Conservation (phyloP, 495 filamentous ascomycete species). For the Penicillium paradoxum region DNA sequence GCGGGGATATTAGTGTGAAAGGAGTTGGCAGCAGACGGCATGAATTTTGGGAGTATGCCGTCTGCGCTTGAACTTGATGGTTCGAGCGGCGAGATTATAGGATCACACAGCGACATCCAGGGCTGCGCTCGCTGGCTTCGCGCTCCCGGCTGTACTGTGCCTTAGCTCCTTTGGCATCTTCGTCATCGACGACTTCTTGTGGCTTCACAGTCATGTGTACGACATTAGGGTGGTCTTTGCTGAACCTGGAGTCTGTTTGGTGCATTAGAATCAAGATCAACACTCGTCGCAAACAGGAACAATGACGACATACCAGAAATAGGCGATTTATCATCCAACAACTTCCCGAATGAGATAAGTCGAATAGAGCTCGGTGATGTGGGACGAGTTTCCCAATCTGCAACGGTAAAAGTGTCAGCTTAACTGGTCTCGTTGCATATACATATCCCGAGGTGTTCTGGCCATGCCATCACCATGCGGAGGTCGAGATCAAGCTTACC, state of each 20-base stretch:
- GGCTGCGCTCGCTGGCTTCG: conserved; percentile 56
- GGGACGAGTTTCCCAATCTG: conserved; percentile 83
- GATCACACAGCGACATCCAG: conserved; percentile 76
- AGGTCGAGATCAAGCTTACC: conserved; percentile 36
- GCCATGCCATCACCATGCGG: neutral
- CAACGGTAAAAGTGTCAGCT: conserved; percentile 1
- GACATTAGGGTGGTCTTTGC: conserved; percentile 65
- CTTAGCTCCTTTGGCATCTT: conserved; percentile 76
- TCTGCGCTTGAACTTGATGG: neutral
- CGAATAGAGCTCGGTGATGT: conserved; percentile 79
- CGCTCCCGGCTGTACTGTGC: conserved; percentile 52
- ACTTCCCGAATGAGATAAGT: conserved; percentile 81
- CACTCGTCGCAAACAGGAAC: neutral
- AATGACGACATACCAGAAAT: conserved; percentile 57
- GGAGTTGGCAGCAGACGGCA: neutral
- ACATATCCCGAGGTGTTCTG: neutral
- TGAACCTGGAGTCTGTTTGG: conserved; percentile 70
- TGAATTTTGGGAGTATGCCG: neutral
- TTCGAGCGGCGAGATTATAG: conserved; percentile 46
- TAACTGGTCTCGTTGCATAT: neutral
- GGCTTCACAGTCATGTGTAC: conserved; percentile 93
- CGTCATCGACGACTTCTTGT: conserved; percentile 83
- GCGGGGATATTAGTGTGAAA: neutral
- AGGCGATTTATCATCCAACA: conserved; percentile 79
- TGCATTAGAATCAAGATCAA: conserved; percentile 2